Evolutionary conservation across 106 monocot genomes (phyloP).

Genomic region (Narthecium ossifragum): DNA sequence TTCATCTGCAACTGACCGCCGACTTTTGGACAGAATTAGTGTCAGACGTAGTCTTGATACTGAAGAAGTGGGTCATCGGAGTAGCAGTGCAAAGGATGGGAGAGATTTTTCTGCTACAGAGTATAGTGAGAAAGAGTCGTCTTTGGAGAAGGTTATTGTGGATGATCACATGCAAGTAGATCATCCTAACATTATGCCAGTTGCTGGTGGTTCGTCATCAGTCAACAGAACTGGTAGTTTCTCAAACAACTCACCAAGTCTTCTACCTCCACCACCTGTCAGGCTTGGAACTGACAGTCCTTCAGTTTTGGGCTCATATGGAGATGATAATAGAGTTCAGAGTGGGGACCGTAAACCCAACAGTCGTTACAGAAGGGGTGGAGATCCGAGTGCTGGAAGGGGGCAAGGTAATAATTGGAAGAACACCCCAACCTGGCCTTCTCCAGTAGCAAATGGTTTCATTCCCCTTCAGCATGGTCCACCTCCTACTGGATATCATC

Average conservation of each 20-base stretch:
- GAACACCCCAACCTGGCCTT: conserved; percentile 44
- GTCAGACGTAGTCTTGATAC: conserved; percentile 15
- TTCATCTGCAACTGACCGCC: conserved; percentile 21
- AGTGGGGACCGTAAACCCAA: conserved; percentile 36
- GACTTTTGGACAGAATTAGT: conserved; percentile 18
- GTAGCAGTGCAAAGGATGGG: conserved; percentile 21
- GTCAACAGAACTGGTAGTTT: conserved; percentile 25
- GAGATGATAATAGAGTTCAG: conserved; percentile 51
- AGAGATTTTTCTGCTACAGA: conserved; percentile 17
- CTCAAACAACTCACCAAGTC: conserved; percentile 24
- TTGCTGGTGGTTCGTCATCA: conserved; percentile 29
- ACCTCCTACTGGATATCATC: conserved; percentile 52
- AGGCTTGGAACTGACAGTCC: conserved; percentile 35
- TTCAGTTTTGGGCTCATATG: conserved; percentile 34
- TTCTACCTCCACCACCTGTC: conserved; percentile 27
- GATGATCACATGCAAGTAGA: conserved; percentile 21
- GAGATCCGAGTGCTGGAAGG: conserved; percentile 30
- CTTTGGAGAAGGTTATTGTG: conserved; percentile 13
- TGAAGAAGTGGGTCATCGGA: conserved; percentile 24
- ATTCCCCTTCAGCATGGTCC: conserved; percentile 69
- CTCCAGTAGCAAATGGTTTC: conserved; percentile 70
- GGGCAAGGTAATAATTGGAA: conserved; percentile 63
- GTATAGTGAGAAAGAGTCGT: conserved; percentile 14
- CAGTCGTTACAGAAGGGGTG: conserved; percentile 27
- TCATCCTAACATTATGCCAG: conserved; percentile 13